Conservation (phyloP, 2,329 filamentous ascomycete species). For the Fusarium sp. region DNA sequence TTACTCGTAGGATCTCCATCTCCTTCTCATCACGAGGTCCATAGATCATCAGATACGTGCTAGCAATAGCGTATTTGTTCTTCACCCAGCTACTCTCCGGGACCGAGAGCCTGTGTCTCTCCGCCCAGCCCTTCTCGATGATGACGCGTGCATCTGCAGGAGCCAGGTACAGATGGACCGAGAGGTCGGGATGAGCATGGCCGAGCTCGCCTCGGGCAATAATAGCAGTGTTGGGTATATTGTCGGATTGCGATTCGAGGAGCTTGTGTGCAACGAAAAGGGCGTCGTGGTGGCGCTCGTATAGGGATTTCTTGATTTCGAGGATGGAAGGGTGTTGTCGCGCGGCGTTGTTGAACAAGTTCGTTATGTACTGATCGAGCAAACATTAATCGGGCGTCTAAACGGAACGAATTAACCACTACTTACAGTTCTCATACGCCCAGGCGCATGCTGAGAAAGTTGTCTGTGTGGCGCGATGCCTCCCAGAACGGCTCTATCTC, state of each 20-base stretch:
- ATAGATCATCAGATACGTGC: neutral
- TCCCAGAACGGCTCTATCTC: neutral
- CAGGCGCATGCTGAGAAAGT: neutral
- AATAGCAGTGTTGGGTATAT: neutral
- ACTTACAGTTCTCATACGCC: neutral
- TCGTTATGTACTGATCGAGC: neutral
- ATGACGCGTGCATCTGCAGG: neutral
- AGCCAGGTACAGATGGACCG: neutral
- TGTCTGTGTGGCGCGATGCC: neutral
- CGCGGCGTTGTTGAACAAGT: neutral
- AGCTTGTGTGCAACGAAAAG: neutral
- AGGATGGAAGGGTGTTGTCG: neutral
- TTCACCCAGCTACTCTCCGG: neutral
- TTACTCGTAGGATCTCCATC: neutral
- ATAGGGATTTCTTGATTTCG: neutral
- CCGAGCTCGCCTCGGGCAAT: neutral
- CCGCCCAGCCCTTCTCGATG: neutral
- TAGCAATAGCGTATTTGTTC: neutral
- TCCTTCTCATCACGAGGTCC: neutral
- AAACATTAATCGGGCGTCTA: too few relatives aligned
- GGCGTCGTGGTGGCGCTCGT: neutral
- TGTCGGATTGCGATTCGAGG: neutral
- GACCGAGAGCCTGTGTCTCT: neutral
- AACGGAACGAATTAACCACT: accelerated
- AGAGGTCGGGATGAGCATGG: neutral